Percentiles rank a stretch among this genome's conserved stretches.
These are phyloP conservation scores for Phytophthora palmivora DNA, from an alignment of 352 stramenopile genomes.

Conservation along the genomic window DNA sequence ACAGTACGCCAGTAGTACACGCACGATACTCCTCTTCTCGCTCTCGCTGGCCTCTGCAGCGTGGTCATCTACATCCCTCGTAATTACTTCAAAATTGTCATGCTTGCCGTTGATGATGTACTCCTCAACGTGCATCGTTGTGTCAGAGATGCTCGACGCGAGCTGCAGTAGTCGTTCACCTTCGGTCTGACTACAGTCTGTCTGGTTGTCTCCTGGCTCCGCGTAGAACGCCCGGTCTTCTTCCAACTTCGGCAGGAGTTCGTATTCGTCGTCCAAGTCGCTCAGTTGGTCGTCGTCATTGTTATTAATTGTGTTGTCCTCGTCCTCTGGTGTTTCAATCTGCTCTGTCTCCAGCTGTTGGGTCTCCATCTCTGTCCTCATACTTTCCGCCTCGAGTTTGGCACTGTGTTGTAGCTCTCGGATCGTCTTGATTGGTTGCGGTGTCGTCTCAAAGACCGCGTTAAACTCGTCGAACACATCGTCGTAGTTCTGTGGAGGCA, in stretches of 20 bases:
- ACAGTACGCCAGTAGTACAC: slow-evolving; percentile 74
- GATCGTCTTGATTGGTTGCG: slow-evolving; percentile 20
- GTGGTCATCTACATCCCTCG: slow-evolving; percentile 50
- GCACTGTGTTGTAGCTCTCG: slow-evolving; percentile 25
- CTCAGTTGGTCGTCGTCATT: slow-evolving; percentile 46
- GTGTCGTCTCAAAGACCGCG: slow-evolving; percentile 35
- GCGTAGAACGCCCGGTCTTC: slow-evolving; percentile 45
- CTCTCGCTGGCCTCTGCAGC: slow-evolving; percentile 42
- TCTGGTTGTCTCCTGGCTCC: slow-evolving; percentile 37
- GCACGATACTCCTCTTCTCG: slow-evolving; percentile 54
- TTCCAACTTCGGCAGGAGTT: slow-evolving; percentile 37
- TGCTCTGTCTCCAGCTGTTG: slow-evolving; percentile 8
- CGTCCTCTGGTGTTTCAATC: slow-evolving; percentile 10
- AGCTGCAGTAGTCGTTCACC: slow-evolving; percentile 40
- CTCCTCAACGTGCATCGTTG: slow-evolving; percentile 58
- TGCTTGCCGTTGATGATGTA: slow-evolving; percentile 63
- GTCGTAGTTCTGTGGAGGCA: slow-evolving; percentile 19
- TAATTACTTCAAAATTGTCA: slow-evolving; percentile 58
- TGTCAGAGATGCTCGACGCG: slow-evolving; percentile 44
- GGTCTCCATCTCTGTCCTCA: background rate
- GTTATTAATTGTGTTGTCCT: slow-evolving; percentile 20
- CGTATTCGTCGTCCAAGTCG: slow-evolving; percentile 51
- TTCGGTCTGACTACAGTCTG: slow-evolving; percentile 23
- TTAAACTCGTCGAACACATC: slow-evolving; percentile 47
- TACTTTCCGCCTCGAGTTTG: slow-evolving; percentile 16